phyloP scores from a whole-genome alignment of 1,284 basidiomycete species.

The Ganoderma leucocontextum region DNA sequence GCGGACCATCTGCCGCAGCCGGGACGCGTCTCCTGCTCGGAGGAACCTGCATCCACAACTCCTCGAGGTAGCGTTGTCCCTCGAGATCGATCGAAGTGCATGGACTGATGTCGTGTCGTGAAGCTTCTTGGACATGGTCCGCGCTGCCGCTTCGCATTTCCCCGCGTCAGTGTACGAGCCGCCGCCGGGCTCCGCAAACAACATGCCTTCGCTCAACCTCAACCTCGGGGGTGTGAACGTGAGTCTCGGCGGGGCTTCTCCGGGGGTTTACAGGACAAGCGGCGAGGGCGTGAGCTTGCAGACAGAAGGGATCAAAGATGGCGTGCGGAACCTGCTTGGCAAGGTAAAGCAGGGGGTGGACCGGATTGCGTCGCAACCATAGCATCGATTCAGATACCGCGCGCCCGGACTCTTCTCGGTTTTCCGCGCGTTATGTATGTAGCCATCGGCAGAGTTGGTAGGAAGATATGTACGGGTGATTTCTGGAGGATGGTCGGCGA shows the following conservation, averaged over 20 bases:
- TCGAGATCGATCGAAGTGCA: slow-evolving; percentile 20
- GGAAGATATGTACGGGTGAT: slow-evolving; percentile 27
- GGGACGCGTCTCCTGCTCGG: slow-evolving; percentile 86
- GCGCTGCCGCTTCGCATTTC: slow-evolving; percentile 66
- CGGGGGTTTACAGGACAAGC: slow-evolving; percentile 84
- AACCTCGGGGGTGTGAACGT: slow-evolving; percentile 93
- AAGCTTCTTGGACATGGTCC: slow-evolving; percentile 81
- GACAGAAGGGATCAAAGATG: slow-evolving; percentile 84
- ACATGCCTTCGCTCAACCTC: slow-evolving; percentile 81
- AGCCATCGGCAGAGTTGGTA: slow-evolving; percentile 20
- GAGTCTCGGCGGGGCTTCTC: slow-evolving; percentile 84
- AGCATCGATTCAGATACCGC: slow-evolving; percentile 4
- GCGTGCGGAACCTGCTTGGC: slow-evolving; percentile 85
- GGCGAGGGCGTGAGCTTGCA: slow-evolving; percentile 73
- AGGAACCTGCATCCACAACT: slow-evolving; percentile 94
- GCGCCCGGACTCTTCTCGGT: slow-evolving; percentile 24
- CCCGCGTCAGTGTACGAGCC: slow-evolving; percentile 74
- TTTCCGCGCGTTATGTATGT: slow-evolving; percentile 15
- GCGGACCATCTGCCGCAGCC: slow-evolving; percentile 53
- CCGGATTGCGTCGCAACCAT: slow-evolving; percentile 52
- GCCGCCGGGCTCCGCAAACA: slow-evolving; percentile 71
- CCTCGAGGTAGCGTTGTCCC: slow-evolving; percentile 69
- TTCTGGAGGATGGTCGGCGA: slow-evolving; percentile 34
- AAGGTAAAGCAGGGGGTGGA: slow-evolving; percentile 92
- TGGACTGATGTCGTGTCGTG: slow-evolving; percentile 24